Base-by-base conservation (phyloP, 805 yeast genomes). In the Candida mattraensis region DNA sequence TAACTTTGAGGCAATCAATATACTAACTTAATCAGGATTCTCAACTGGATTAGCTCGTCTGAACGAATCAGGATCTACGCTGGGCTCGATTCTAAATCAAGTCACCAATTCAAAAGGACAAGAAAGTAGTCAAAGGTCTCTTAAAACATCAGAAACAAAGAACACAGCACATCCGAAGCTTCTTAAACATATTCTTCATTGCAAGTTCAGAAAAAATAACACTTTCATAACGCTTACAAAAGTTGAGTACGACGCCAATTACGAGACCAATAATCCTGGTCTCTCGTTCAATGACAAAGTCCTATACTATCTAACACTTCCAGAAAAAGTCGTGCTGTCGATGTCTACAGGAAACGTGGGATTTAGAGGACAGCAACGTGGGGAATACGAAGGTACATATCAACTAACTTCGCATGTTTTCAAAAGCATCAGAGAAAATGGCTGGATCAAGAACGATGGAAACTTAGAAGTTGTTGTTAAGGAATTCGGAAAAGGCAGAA, bases 381-480 rank as follows among this genome's bases (percentile, higher is more conserved):
- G 94, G 31, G 95, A 87, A 60, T 87, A 86, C 54, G 99, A 91
- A 63, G 96, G 96, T 1, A 83, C 83, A 10, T 89, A 83, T 69
- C 96, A 88, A 60, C 82, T 91, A 7, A 68, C 88, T 11, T 68
- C 88, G 4, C 76, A 75, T 45, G 70, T 86, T 64, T 87, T 91
- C 62, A 72, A 79, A 44, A 60, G 71, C 46, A 84, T 91, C 17
- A 56, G 78, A 77, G 62, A 84, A 80, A 56, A 73, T 69, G 39
- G 42, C 15, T 22, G 50, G 16, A 39, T 59, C 14, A 34, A 37
- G n/a, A 43, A 46, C n/a, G 45, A 49, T 33, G 76, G 76, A 45
- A 74, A 80, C 45, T 67, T 91, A 18, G 97, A 91, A 60, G 60
- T 91, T 28, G 78, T 87, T 14, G 67, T 88, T 51, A 80, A 80